Evolutionary conservation across 2,329 filamentous ascomycete genomes (phyloP), one percentile per base, ranked within the genome.

Genomic region (Hirsutella minnesotensis): DNA sequence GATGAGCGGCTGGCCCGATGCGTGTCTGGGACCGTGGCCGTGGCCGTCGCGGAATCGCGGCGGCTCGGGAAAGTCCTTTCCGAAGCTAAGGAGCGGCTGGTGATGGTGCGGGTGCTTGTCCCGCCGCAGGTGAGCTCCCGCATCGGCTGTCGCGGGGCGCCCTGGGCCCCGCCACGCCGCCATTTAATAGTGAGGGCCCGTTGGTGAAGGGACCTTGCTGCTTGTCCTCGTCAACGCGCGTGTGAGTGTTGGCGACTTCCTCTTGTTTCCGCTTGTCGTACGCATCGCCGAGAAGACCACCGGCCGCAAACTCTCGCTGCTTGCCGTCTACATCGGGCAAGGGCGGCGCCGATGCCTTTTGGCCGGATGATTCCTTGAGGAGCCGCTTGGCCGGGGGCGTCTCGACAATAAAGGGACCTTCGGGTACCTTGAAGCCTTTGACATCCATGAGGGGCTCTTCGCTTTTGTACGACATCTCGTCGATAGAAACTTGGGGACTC

Each of bases 1-100:
- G 38, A 75, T 67, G 1, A 75, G 60, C 9, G 66, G 68, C 10
- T 64, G 60, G 16, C 55, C 50, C 4, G 48, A 40, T 0, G 64
- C 59, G 4, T 61, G 60, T 12, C 59, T 63, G n/a, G 70, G 59
- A 18, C 66, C 68, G 37, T 62, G 63, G 4, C 75, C 77, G 46
- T 70, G 71, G 15, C 70, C 67, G 39, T 73, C 72, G 38, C 66
- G 67, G 42, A 66, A 60, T 53, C 72, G 70, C 57, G 81, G 69
- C 16, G 80, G 80, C 47, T 83, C 79, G 40, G 72, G 68, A 53
- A 81, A 83, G 39, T 69, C 67, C 0, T 78, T 54, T 30, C 50
- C 79, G 34, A 87, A 68, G 53, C 85, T 83, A 24, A 88, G 62
- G 5, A 88, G 68, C 2, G 83, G 82, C 47, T 77, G 78, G 47